Evolutionary conservation across 2,329 filamentous ascomycete species (phyloP).

Genomic region (Trichoderma koningiopsis): DNA sequence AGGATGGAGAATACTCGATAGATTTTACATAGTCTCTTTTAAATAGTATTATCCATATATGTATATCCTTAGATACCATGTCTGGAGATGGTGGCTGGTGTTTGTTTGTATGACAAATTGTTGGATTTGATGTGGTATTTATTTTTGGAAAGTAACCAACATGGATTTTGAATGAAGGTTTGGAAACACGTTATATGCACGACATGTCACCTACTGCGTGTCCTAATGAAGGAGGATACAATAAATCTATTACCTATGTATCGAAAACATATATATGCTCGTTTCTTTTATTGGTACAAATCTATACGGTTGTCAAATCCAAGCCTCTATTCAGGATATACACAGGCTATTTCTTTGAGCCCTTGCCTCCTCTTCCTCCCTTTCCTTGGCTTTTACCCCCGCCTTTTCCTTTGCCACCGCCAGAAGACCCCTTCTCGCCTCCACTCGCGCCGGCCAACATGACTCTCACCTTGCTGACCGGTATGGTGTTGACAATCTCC

Average conservation of each 20-base stretch:
- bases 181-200: not conserved
- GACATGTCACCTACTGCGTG: not conserved
- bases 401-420: constrained; percentile 30
- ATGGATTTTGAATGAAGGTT: not conserved
- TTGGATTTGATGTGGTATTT: not conserved
- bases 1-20: constrained; percentile 41
- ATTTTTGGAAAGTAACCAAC: not conserved
- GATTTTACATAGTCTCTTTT: not conserved
- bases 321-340: not conserved
- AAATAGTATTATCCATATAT: not conserved
- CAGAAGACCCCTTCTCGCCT: constrained; percentile 45
- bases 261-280: not conserved
- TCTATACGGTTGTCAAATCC: not conserved
- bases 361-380: constrained; percentile 44
- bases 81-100: not conserved
- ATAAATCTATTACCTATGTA: not conserved
- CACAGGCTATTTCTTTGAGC: constrained; percentile 44
- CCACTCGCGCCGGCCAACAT: constrained; percentile 66
- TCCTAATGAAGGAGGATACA: not conserved
- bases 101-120: not conserved
- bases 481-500: constrained; percentile 78
- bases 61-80: not conserved
- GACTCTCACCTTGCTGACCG: constrained; percentile 77
- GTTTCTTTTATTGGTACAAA: not conserved
- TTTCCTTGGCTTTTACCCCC: constrained; percentile 36